Percentiles rank a stretch among this genome's conserved stretches.
phyloP scores from a whole-genome alignment of 352 stramenopile genomes.

The Elongisporangium senticosum region DNA sequence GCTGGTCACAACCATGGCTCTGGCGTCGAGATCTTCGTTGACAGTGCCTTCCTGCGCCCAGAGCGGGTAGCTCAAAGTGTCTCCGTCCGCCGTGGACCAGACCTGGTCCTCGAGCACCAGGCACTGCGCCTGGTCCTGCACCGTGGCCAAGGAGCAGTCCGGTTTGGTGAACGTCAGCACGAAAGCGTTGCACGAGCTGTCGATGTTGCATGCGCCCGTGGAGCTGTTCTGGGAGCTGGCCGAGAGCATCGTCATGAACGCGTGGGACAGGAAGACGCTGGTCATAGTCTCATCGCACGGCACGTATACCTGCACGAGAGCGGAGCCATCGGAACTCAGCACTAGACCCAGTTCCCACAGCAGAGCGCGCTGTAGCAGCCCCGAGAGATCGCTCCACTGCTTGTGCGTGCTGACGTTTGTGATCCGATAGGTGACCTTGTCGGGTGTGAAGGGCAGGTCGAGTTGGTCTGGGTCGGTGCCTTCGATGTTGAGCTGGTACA shows the following conservation, averaged over 20 bases:
- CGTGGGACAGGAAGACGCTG: conserved; percentile 34
- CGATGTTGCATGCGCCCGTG: conserved; percentile 6
- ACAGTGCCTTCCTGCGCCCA: conserved; percentile 34
- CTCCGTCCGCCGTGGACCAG: conserved; percentile 11
- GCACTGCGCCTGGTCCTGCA: conserved; percentile 26
- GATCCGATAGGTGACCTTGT: conserved; percentile 17
- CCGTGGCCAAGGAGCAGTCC: conserved; percentile 19
- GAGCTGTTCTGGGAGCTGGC: not conserved
- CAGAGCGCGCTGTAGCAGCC: conserved; percentile 41
- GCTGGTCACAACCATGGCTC: conserved; percentile 1
- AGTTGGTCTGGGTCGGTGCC: conserved; percentile 6
- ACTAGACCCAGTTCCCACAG: conserved; percentile 50
- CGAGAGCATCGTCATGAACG: conserved; percentile 19
- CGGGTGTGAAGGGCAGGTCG: conserved; percentile 16
- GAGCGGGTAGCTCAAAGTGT: conserved; percentile 16
- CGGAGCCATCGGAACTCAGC: conserved; percentile 18
- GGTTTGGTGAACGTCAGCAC: conserved; percentile 24
- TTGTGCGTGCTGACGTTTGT: conserved; percentile 12
- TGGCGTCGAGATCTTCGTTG: conserved; percentile 3
- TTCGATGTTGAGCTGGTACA: conserved; percentile 14
- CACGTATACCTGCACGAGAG: conserved; percentile 41
- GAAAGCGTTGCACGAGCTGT: conserved; percentile 20
- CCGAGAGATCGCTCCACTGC: conserved; percentile 25
- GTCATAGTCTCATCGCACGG: conserved; percentile 41
- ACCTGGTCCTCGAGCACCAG: conserved; percentile 15